Evolutionary conservation across 257 asterid genomes (phyloP), one percentile per base, ranked within the genome.

Genomic region (Leptodermis oblonga): DNA sequence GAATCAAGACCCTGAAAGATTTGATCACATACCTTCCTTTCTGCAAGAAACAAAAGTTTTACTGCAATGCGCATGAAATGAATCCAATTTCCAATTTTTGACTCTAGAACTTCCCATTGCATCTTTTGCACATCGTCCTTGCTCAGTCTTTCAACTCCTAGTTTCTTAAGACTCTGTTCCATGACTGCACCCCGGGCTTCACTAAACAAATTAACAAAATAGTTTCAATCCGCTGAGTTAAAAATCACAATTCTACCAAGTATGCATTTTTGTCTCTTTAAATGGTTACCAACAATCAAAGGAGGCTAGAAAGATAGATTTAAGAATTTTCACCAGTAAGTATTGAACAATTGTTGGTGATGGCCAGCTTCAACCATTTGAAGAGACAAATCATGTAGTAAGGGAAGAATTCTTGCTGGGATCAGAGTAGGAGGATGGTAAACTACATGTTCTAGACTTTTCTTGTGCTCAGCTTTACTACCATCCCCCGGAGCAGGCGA

Each of bases 41-140:
- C 98, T 20, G 85, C 91, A 66, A 90, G 79, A 82, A 92, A 90
- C 79, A 92, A 69, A 79, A 92, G 92, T 77, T 86, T 83, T 80
- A 92, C 99, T 56, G 90, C 86, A 70, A 93, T 89, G 66, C 97
- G 75, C 92, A 93, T 84, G 76, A 73, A 87, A 78, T 81, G 90
- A 76, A 88, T 87, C 97, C 97, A 90, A 64, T 86, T 84, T 62
- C 96, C 96, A 26, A 93, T 93, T 83, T 93, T 90, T 25, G 97
- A 91, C 77, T 93, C 99, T 51, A 88, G 80, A 72, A 82, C 90
- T 84, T 93, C 99, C 99, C 97, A 93, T 48, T 85, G 97, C 99
- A 93, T 93, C 88, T 82, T 90, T 70, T 90, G 97, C 45, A 93
- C 97, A 75, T 93, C 99, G 59, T 93, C 99, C 86, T 93, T 93